These are phyloP conservation scores for Shiraia bambusicola DNA, from an alignment of 2,329 filamentous ascomycete species.

Conservation along the genomic window DNA sequence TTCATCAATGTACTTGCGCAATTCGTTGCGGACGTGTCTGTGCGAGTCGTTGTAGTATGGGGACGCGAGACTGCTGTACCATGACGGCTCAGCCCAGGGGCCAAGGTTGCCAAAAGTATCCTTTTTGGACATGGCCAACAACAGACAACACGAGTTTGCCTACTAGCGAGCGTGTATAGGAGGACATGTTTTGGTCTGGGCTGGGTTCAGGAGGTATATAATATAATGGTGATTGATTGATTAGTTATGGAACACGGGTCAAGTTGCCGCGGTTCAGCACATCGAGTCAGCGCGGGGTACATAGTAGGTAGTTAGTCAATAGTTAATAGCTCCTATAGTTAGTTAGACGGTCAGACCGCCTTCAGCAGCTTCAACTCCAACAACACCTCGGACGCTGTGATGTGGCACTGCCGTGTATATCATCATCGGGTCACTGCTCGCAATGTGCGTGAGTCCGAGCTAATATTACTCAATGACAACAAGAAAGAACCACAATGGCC, in stretches of 20 bases:
- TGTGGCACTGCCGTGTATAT: no score
- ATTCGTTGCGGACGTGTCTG: conserved; percentile 56
- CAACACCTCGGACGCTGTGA: no score
- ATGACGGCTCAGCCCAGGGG: conserved; percentile 52
- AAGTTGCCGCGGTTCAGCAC: conserved; percentile 17
- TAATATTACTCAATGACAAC: no score
- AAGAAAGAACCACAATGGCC: not conserved
- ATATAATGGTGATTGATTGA: not conserved
- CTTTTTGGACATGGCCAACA: conserved; percentile 23
- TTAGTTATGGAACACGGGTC: conserved; percentile 1
- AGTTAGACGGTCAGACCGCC: no score
- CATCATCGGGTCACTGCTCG: no score
- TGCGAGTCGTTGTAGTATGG: conserved; percentile 67
- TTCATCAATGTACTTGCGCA: conserved; percentile 62
- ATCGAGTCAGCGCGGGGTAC: conserved; percentile 11
- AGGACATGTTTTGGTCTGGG: not conserved
- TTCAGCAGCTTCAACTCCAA: not conserved
- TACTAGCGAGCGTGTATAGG: conserved; percentile 10
- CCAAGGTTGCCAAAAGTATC: conserved; percentile 40
- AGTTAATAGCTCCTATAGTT: no score
- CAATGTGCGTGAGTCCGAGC: no score
- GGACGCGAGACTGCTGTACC: conserved; percentile 51
- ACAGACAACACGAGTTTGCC: conserved; percentile 11
- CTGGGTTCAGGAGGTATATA: no score
- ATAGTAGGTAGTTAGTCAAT: no score